Evolutionary conservation across 2,329 filamentous ascomycete genomes (phyloP), one percentile per base, ranked within the genome.

Genomic region (Ophiocordyceps camponoti-leonardi): DNA sequence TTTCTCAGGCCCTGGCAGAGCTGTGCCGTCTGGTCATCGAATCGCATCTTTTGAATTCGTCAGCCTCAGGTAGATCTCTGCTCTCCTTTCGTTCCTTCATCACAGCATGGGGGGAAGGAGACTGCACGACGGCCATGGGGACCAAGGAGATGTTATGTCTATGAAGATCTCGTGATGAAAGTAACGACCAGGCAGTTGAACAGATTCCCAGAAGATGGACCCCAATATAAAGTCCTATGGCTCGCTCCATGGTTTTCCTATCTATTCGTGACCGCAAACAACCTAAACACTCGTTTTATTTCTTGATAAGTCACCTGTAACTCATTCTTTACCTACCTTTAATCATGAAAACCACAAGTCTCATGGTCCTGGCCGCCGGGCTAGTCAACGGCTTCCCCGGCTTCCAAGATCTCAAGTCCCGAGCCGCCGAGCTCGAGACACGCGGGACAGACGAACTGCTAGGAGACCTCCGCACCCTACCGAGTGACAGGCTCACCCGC

Each of bases 331-430:
- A 43, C 28, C 10, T 1, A 23, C 14, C 11, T 7, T 23, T 13
- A 44, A 8, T 12, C 31, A 44, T 44, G 43, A 44, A 39, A 44
- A 45, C 44, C 23, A 22, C 46, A 20, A 23, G 41, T 4, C 22
- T 48, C 14, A 2, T 45, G 16, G 11, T 43, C 2, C 23, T 43
- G 31, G 39, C 40, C 58, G 53, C 44, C 42, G n/a, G 41, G 19
- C 20, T 44, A 23, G 46, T 43, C 16, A 7, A 35, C 16, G 48
- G 44, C 44, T 49, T 47, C 30, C 43, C 43, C 3, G 46, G 46
- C 43, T 45, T 48, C 41, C 8, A 41, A 6, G 45, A 47, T 4
- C 37, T 46, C 13, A 44, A 44, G 13, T 8, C 43, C 12, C 43
- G 43, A n/a, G 43, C 43, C 8, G 43, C 31, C 30, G 20, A 22